phyloP scores from a whole-genome alignment of 2,329 filamentous ascomycete genomes.

The Setomelanomma holmii region DNA sequence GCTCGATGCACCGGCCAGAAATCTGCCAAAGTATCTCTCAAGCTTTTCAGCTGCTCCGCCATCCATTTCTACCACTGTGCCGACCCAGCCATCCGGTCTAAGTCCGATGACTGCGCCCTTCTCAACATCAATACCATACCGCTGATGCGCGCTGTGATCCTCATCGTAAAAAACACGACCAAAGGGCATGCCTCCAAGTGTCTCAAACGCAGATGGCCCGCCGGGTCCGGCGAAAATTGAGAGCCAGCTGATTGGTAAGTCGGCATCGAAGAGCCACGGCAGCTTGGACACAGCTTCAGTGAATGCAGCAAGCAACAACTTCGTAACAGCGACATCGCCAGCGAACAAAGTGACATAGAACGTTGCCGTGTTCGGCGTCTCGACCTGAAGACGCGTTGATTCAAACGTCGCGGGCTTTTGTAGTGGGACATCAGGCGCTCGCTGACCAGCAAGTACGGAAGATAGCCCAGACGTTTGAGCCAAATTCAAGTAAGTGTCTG shows the following conservation, averaged over 20 bases:
- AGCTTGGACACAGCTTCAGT: constrained; percentile 9
- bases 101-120: constrained; percentile 40
- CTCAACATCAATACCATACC: constrained; percentile 36
- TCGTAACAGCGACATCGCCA: constrained; percentile 37
- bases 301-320: constrained; percentile 16
- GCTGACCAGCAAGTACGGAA: constrained; percentile 48
- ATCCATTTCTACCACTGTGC: constrained; percentile 25
- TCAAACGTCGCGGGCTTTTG: constrained; percentile 57
- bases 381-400: constrained; percentile 52
- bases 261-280: constrained; percentile 16
- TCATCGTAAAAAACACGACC: constrained; percentile 48
- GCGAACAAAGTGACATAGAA: constrained; percentile 56
- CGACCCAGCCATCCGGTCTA: constrained; percentile 45
- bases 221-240: constrained; percentile 35
- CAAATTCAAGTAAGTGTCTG: constrained; percentile 46
- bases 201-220: constrained; percentile 39
- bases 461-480: constrained; percentile 3
- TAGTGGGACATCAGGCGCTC: constrained; percentile 57
- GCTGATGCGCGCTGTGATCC: constrained; percentile 37
- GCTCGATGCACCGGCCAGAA: constrained; percentile 12
- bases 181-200: constrained; percentile 37
- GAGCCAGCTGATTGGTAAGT: constrained; percentile 29
- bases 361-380: constrained; percentile 52
- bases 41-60: constrained; percentile 14
- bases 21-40: constrained; percentile 29